These are phyloP conservation scores for Fusarium citri DNA, from an alignment of 2,329 filamentous ascomycete species.

Conservation along the genomic window DNA sequence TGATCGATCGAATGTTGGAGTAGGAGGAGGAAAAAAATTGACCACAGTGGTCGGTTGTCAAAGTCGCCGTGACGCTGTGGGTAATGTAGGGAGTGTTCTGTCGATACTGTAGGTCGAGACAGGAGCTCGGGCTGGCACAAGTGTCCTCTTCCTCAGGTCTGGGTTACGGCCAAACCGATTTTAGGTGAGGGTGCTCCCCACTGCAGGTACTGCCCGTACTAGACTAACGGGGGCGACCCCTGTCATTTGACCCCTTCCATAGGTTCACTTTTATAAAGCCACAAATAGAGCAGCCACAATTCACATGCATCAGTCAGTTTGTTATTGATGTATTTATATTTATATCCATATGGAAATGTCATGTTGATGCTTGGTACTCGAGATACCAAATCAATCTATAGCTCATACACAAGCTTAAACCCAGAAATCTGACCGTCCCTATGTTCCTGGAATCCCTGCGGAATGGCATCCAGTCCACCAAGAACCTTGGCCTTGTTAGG, in stretches of 20 bases:
- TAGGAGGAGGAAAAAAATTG: conserved; percentile 23
- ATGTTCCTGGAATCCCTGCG: conserved; percentile 52
- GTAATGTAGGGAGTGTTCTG: conserved; percentile 38
- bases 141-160: conserved; percentile 44
- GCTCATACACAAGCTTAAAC: conserved; percentile 55
- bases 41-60: conserved; percentile 35
- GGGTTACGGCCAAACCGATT: conserved; percentile 29
- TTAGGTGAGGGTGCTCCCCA: conserved; percentile 44
- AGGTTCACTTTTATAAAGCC: conserved; percentile 18
- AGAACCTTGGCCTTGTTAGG: conserved; percentile 50
- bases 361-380: neutral
- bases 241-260: conserved; percentile 16
- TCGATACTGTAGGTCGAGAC: conserved; percentile 24
- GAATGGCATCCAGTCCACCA: conserved; percentile 49
- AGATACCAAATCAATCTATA: neutral
- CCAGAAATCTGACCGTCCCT: conserved; percentile 54
- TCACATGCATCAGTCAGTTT: neutral
- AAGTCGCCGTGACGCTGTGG: conserved; percentile 43
- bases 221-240: conserved; percentile 6
- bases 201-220: conserved; percentile 33
- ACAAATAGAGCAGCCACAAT: conserved; percentile 15
- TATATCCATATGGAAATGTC: too few species aligned
- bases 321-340: too few species aligned
- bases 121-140: conserved; percentile 45
- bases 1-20: conserved; percentile 19